Conservation (phyloP, 192 early-diverging fungal species). For the Ambispora gerdemannii region DNA sequence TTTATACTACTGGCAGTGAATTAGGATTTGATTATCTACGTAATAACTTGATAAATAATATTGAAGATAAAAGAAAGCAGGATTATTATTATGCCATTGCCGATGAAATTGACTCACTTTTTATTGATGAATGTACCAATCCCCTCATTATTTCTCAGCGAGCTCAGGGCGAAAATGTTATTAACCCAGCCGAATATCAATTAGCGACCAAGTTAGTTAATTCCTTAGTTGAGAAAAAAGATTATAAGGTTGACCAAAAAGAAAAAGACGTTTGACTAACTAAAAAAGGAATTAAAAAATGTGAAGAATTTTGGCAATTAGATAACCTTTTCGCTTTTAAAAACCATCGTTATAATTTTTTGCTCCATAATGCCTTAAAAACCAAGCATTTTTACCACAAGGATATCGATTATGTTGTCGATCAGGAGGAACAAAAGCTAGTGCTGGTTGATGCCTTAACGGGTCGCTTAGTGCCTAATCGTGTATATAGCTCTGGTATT, state of each 20-base stretch:
- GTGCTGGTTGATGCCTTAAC: slow-evolving; percentile 2
- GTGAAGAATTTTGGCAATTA: not conserved
- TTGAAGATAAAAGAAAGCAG: slow-evolving; percentile 8
- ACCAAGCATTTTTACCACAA: slow-evolving; percentile 13
- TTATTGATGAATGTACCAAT: slow-evolving; percentile 3
- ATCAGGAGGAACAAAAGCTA: not conserved
- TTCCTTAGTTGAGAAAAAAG: not conserved
- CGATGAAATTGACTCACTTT: slow-evolving; percentile 5
- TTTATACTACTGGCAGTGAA: slow-evolving; percentile 11
- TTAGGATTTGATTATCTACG: slow-evolving; percentile 17
- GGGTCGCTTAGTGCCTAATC: not conserved
- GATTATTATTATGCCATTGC: not conserved
- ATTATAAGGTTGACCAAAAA: slow-evolving; percentile 12
- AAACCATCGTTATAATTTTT: not conserved
- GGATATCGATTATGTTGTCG: not conserved
- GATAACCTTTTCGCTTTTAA: slow-evolving; percentile 11
- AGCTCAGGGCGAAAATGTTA: not conserved
- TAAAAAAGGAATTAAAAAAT: slow-evolving; percentile 4
- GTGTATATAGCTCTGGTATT: slow-evolving; percentile 1
- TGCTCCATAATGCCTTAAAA: slow-evolving; percentile 6
- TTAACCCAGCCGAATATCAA: not conserved
- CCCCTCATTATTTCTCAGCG: slow-evolving; percentile 13
- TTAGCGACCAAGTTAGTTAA: not conserved
- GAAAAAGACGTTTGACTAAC: slow-evolving; percentile 4
- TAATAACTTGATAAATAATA: not conserved